Evolutionary conservation across 2,329 filamentous ascomycete species (phyloP).

Genomic region (Thelonectria blattea): DNA sequence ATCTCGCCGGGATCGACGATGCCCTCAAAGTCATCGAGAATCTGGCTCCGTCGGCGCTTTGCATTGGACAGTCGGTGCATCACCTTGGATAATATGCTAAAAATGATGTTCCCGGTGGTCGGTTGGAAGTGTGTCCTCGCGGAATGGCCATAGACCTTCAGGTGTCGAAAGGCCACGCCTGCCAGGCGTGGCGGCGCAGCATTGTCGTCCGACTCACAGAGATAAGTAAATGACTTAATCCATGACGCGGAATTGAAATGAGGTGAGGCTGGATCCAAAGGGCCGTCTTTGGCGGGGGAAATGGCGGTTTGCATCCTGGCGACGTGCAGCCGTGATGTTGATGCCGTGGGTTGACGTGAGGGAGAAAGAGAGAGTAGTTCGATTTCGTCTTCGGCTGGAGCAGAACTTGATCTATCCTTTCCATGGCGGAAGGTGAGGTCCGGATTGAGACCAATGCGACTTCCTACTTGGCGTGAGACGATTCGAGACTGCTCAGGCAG

Average conservation of each 20-base stretch:
- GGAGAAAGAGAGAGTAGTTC: neutral
- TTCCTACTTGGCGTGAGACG: neutral
- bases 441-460: neutral
- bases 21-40: conserved; percentile 25
- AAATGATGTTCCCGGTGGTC: conserved; percentile 8
- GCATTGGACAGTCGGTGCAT: neutral
- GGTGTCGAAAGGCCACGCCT: conserved; percentile 5
- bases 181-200: neutral
- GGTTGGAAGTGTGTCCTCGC: conserved; percentile 1
- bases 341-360: neutral
- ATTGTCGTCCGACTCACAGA: conserved; percentile 1
- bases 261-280: conserved; percentile 3
- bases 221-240: neutral
- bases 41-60: neutral
- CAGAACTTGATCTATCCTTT: neutral
- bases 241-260: conserved; percentile 3
- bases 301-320: neutral
- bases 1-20: conserved; percentile 28
- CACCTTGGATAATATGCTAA: neutral
- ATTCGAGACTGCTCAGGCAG: neutral
- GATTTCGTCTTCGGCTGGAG: neutral
- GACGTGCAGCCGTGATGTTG: neutral
- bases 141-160: conserved; percentile 5
- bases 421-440: neutral
- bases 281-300: neutral